phyloP scores from a whole-genome alignment of 1,284 basidiomycete genomes.

The Ustilago hordei region DNA sequence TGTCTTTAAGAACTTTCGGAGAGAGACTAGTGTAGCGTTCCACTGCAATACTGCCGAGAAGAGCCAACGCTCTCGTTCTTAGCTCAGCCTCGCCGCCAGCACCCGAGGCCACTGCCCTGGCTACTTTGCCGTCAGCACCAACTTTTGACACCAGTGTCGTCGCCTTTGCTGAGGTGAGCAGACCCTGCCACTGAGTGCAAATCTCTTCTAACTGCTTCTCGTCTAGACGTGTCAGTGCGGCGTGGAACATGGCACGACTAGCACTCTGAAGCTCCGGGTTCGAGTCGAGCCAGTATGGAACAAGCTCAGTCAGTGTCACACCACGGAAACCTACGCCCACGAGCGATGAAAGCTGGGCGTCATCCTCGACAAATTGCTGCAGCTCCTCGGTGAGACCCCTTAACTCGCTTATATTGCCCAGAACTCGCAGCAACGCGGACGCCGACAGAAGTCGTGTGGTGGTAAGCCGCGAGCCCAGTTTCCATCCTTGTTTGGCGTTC shows the following conservation, averaged over 20 bases:
- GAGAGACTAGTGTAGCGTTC: slow-evolving; percentile 84
- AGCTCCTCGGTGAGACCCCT: slow-evolving; percentile 19
- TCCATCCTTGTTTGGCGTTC: slow-evolving; percentile 23
- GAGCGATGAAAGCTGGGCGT: slow-evolving; percentile 13
- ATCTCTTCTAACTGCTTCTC: slow-evolving; percentile 41
- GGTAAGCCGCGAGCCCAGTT: slow-evolving; percentile 35
- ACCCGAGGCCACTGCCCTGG: background rate
- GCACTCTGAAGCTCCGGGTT: slow-evolving; percentile 51
- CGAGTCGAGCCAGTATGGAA: slow-evolving; percentile 71
- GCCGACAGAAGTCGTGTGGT: slow-evolving; percentile 31
- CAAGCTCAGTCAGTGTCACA: slow-evolving; percentile 80
- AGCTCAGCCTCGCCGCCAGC: slow-evolving; percentile 13
- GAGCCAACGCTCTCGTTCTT: slow-evolving; percentile 26
- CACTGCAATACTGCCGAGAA: slow-evolving; percentile 77
- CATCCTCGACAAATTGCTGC: slow-evolving; percentile 29
- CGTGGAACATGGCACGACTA: slow-evolving; percentile 32
- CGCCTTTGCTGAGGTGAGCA: slow-evolving; percentile 21
- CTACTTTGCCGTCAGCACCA: slow-evolving; percentile 9
- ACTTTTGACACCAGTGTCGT: background rate
- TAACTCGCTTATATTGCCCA: slow-evolving; percentile 33
- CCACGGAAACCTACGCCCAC: slow-evolving; percentile 34
- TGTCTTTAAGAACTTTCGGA: slow-evolving; percentile 80
- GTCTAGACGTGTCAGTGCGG: slow-evolving; percentile 19
- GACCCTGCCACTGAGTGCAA: slow-evolving; percentile 64
- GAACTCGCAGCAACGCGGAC: slow-evolving; percentile 34